Evolutionary conservation across 805 yeast species (phyloP).

Genomic region (Sugiyamaella valdiviana): DNA sequence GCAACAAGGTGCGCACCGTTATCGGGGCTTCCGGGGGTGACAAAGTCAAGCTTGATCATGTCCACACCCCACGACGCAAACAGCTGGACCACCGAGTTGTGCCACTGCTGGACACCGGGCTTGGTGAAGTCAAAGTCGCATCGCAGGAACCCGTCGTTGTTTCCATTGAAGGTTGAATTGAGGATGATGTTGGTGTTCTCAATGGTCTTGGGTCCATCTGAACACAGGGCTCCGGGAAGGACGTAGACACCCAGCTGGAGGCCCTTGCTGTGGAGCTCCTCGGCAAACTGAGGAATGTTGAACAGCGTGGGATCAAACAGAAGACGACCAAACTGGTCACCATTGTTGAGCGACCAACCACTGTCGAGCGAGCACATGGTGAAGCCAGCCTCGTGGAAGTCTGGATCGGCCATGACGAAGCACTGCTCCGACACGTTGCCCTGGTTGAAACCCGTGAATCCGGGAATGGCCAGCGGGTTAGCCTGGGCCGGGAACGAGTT

Average conservation of each 20-base stretch:
- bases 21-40: constrained; percentile 13
- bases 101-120: constrained; percentile 16
- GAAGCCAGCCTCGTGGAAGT: constrained; percentile 6
- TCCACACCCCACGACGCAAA: constrained; percentile 12
- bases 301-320: constrained; percentile 7
- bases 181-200: constrained; percentile 5
- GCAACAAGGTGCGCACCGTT: constrained; percentile 12
- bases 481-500: constrained; percentile 10
- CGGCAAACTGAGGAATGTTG: constrained; percentile 10
- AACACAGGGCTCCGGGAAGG: constrained; percentile 11
- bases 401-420: constrained; percentile 7
- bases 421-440: constrained; percentile 10
- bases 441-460: constrained; percentile 8
- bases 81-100: constrained; percentile 5
- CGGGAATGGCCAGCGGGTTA: constrained; percentile 7
- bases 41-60: constrained; percentile 13
- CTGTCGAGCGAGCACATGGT: constrained; percentile 11
- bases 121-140: constrained; percentile 13
- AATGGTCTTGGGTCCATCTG: constrained; percentile 8
- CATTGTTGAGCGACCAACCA: constrained; percentile 11
- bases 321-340: constrained; percentile 9
- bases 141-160: constrained; percentile 5
- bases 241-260: constrained; percentile 13
- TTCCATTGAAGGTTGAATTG: constrained; percentile 5
- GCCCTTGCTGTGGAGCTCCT: constrained; percentile 9